Base-by-base conservation (phyloP, 2,329 filamentous ascomycete species). In the Aspergillus felis region DNA sequence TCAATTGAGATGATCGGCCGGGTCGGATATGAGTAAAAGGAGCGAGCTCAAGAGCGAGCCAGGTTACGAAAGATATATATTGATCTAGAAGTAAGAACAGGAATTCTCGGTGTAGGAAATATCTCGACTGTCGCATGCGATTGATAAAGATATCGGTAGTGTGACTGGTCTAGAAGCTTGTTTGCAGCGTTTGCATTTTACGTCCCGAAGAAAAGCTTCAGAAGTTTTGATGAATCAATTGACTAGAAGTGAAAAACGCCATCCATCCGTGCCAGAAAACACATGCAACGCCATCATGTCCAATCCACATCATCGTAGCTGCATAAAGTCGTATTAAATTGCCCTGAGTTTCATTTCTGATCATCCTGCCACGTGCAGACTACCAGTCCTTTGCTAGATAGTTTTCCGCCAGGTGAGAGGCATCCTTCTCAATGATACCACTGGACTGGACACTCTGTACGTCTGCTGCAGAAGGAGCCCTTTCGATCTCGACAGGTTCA, bases 371-470 rank as follows among this genome's bases (percentile, higher is more conserved):
- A 25, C 12, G 20, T n/a, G 22, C 44, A 14, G 14, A 14, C 22
- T 47, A 64, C 61, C 57, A 67, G 38, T 66, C 65, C 56, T 66
- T 66, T 27, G 53, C 58, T 27, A 64, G n/a, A 29, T 62, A 54
- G 14, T 56, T 63, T 22, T 63, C 64, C 9, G 63, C 63, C 6
- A 61, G 58, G 8, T 66, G 62, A 20, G 64, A 61, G 8, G 64
- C 62, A 48, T 65, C 59, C 60, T 66, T 66, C 47, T 68, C 66
- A 20, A 67, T 63, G 24, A 66, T 66, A 42, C 66, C 66, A 53
- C 71, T 73, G 12, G 71, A 74, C 49, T 72, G 70, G 10, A 73
- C 66, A 55, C 71, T 74, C 29, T 69, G 68, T 10, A 73, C 71
- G 56, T 73, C 71, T 17, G 66, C 68, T 22, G 60, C 60, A 49